phyloP scores from a whole-genome alignment of 805 yeast species.

The Scheffersomyces ergatensis region DNA sequence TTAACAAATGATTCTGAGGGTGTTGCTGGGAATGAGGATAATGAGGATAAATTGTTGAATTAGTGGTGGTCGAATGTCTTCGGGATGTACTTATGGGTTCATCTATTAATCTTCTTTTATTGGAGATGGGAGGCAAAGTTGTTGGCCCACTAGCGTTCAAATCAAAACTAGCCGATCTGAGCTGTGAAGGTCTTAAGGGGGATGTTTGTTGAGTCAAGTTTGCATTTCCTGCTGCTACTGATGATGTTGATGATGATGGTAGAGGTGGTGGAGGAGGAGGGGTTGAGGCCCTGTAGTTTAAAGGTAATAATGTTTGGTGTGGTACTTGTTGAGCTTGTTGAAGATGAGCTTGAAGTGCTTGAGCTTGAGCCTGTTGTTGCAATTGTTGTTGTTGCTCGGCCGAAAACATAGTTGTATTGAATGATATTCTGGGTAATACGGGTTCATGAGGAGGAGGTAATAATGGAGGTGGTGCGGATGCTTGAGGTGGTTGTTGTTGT shows the following conservation, averaged over 20 bases:
- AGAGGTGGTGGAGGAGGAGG: constrained; percentile 3
- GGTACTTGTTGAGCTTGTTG: constrained; percentile 1
- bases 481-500: background rate
- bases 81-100: constrained; percentile 16
- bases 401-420: constrained; percentile 40
- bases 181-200: constrained; percentile 4
- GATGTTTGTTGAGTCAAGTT: constrained; percentile 5
- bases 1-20: constrained; percentile 4
- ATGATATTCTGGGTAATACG: constrained; percentile 30
- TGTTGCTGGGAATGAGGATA: constrained; percentile 5
- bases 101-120: constrained; percentile 26
- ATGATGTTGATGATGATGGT: too few species aligned
- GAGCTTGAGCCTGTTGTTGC: background rate
- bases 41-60: constrained; percentile 11
- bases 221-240: too few species aligned
- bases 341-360: constrained; percentile 1
- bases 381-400: background rate
- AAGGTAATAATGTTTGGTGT: constrained; percentile 3
- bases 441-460: constrained; percentile 5
- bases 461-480: background rate
- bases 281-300: constrained; percentile 4
- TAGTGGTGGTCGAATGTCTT: constrained; percentile 24
- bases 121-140: constrained; percentile 20
- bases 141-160: constrained; percentile 8
- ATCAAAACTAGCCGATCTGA: constrained; percentile 26